phyloP scores from a whole-genome alignment of 441 rosid genomes.

The Biscutella laevigata region DNA sequence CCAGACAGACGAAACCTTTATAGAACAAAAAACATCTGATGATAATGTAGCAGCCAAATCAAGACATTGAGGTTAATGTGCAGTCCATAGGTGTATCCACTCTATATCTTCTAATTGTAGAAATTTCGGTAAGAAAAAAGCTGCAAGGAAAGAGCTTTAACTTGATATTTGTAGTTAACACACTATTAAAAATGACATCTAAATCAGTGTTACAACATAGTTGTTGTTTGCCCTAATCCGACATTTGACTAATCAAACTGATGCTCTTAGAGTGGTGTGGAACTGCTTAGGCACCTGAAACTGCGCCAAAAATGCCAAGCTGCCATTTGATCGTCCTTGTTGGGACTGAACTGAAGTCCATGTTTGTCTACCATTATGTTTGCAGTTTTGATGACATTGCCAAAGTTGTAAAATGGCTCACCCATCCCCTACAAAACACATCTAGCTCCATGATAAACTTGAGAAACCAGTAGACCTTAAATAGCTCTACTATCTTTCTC shows the following conservation, averaged over 20 bases:
- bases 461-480: neutral
- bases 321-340: slow-evolving; percentile 97
- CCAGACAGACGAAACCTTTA: slow-evolving; percentile 1
- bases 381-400: slow-evolving; percentile 72
- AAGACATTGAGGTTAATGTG: too few relatives aligned
- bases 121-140: too few relatives aligned
- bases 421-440: slow-evolving; percentile 77
- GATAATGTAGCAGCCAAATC: slow-evolving; percentile 10
- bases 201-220: neutral
- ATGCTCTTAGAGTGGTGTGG: slow-evolving; percentile 39
- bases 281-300: slow-evolving; percentile 69
- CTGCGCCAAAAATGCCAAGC: slow-evolving; percentile 63
- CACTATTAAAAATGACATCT: neutral
- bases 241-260: slow-evolving; percentile 2
- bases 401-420: slow-evolving; percentile 82
- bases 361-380: slow-evolving; percentile 74
- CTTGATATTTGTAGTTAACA: too few relatives aligned
- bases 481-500: slow-evolving; percentile 78
- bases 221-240: neutral
- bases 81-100: too few relatives aligned
- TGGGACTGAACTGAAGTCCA: slow-evolving; percentile 90
- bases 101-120: too few relatives aligned
- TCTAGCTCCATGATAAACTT: neutral
- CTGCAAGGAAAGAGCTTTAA: too few relatives aligned
- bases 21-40: neutral